Percentiles rank a stretch among this genome's conserved stretches.
phyloP scores from a whole-genome alignment of 495 filamentous ascomycete species.

The Friedmanniomyces simplex region DNA sequence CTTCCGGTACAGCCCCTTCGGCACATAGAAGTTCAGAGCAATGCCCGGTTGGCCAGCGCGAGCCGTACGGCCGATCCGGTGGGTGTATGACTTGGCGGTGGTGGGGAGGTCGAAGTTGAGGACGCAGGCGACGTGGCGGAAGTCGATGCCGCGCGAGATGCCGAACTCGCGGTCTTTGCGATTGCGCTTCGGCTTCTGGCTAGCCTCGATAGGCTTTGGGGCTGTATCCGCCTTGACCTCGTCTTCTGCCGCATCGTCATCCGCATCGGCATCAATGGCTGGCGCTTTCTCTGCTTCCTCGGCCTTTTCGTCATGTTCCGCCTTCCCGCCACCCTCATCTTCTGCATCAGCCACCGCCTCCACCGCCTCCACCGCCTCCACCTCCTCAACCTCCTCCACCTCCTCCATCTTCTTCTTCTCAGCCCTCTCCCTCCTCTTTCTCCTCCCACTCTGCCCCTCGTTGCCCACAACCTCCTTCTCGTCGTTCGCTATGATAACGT shows the following conservation, averaged over 20 bases:
- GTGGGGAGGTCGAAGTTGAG: constrained; percentile 94
- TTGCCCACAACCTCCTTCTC: constrained; percentile 77
- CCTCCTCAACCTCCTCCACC: constrained; percentile 3
- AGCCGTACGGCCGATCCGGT: constrained; percentile 89
- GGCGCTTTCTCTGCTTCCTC: too few species aligned
- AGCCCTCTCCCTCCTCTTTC: constrained; percentile 14
- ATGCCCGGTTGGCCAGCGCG: constrained; percentile 83
- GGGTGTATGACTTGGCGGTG: constrained; percentile 82
- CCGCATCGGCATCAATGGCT: too few species aligned
- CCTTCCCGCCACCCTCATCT: background rate
- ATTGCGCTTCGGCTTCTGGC: constrained; percentile 34
- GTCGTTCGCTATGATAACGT: constrained; percentile 93
- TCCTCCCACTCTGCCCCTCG: background rate
- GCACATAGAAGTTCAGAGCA: constrained; percentile 88
- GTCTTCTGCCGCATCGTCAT: background rate
- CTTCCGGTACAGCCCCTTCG: constrained; percentile 67
- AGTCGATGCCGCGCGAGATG: constrained; percentile 89
- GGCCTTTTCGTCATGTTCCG: background rate
- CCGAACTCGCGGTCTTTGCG: constrained; percentile 76
- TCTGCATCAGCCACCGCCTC: background rate
- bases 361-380: constrained; percentile 3
- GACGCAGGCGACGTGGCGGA: constrained; percentile 86
- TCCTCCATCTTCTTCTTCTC: constrained; percentile 24
- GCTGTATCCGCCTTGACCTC: background rate
- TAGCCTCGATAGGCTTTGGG: background rate